phyloP scores from a whole-genome alignment of 73 alveolate species.

The Paramecium caudatum region DNA sequence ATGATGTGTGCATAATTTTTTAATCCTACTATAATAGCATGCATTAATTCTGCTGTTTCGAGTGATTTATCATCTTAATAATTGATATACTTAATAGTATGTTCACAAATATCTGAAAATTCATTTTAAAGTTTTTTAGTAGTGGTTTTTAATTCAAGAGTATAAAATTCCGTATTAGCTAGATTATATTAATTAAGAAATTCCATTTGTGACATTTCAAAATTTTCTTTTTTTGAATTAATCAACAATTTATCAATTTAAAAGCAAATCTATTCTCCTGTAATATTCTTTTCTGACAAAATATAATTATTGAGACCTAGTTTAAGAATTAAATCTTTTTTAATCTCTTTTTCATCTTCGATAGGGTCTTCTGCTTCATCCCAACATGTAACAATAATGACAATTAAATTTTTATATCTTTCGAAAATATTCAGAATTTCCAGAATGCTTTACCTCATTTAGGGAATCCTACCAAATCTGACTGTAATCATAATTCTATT shows the following conservation, averaged over 20 bases:
- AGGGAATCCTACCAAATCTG: constrained; percentile 33
- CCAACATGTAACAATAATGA: constrained; percentile 64
- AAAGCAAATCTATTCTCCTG: not conserved
- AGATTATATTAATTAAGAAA: not conserved
- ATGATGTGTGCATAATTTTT: constrained; percentile 4
- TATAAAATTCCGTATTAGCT: not conserved
- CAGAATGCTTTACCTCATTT: constrained; percentile 32
- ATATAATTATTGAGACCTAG: not conserved
- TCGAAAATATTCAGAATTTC: not conserved
- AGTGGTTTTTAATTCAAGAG: not conserved
- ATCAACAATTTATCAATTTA: constrained; percentile 19
- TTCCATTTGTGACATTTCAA: not conserved
- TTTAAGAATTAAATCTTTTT: not conserved
- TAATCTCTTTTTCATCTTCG: not conserved
- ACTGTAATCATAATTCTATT: constrained; percentile 15
- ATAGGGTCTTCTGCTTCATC: constrained; percentile 28
- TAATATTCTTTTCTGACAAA: not conserved
- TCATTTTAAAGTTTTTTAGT: not conserved
- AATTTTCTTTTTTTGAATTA: not conserved
- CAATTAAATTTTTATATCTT: constrained; percentile 1
- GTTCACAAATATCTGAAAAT: not conserved
- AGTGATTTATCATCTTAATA: not conserved
- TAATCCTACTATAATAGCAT: constrained; percentile 34
- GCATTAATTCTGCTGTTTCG: constrained; percentile 64
- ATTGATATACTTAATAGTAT: not conserved